Evolutionary conservation across 805 yeast genomes (phyloP).

Genomic region (Hanseniaspora osmophila): DNA sequence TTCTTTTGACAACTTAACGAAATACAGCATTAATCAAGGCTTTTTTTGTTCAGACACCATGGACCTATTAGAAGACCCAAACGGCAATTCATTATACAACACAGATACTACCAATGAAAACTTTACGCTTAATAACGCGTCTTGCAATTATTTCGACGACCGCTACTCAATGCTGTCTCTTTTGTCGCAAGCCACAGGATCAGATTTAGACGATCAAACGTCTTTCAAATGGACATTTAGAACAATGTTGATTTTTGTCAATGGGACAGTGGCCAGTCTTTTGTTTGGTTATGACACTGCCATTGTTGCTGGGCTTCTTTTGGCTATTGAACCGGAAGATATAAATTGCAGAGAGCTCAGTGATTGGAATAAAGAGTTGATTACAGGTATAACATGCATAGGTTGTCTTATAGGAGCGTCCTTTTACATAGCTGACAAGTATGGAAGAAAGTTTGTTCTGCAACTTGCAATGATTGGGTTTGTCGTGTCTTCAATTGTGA

Average conservation of each 20-base stretch:
- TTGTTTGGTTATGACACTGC: slow-evolving; percentile 57
- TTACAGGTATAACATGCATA: slow-evolving; percentile 33
- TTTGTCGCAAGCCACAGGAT: slow-evolving; percentile 15
- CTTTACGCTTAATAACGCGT: too few relatives aligned
- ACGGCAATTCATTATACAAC: too few relatives aligned
- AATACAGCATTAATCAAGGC: too few relatives aligned
- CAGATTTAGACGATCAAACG: slow-evolving; percentile 17
- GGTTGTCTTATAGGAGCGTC: slow-evolving; percentile 46
- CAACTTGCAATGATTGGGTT: slow-evolving; percentile 33
- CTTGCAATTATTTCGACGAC: slow-evolving; percentile 6
- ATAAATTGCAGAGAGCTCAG: slow-evolving; percentile 22
- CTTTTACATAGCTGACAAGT: slow-evolving; percentile 35
- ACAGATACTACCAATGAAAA: too few relatives aligned
- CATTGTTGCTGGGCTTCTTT: slow-evolving; percentile 44
- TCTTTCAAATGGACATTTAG: slow-evolving; percentile 14
- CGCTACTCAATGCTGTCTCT: slow-evolving; percentile 18
- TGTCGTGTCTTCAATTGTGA: slow-evolving; percentile 35
- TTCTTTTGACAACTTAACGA: too few relatives aligned
- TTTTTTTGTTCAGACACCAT: too few relatives aligned
- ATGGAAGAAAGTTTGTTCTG: slow-evolving; percentile 29
- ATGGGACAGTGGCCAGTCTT: slow-evolving; percentile 43
- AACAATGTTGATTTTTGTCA: slow-evolving; percentile 11
- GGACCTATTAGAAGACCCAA: too few relatives aligned
- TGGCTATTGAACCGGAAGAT: slow-evolving; percentile 30
- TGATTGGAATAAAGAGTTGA: slow-evolving; percentile 25